These are phyloP conservation scores for Rickenella mellea DNA, from an alignment of 768 basidiomycete species.

Conservation along the genomic window DNA sequence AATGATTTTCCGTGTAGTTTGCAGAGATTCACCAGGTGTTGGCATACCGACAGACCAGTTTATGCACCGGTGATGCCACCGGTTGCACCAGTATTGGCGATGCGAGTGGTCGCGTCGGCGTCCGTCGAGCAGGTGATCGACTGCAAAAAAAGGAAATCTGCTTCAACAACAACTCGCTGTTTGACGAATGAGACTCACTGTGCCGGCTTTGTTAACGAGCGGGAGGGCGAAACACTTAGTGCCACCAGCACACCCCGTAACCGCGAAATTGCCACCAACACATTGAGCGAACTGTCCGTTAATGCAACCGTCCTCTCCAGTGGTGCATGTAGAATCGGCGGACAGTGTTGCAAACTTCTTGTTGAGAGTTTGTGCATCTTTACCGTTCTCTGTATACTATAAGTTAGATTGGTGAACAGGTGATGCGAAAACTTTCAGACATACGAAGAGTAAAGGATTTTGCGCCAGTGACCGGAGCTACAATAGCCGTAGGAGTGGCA, in stretches of 20 bases:
- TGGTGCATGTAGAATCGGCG: slow-evolving; percentile 34
- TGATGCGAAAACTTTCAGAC: not conserved
- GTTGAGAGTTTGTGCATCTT: slow-evolving; percentile 42
- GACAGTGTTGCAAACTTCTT: slow-evolving; percentile 40
- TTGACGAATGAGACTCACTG: too few species aligned
- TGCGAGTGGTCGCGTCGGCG: slow-evolving; percentile 13
- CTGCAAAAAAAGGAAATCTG: slow-evolving; percentile 4
- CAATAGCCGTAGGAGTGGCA: not conserved
- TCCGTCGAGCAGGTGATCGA: slow-evolving; percentile 21
- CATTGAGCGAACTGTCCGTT: slow-evolving; percentile 30
- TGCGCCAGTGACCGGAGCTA: not conserved
- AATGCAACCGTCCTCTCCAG: slow-evolving; percentile 27
- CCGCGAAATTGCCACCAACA: slow-evolving; percentile 21
- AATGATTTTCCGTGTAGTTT: too few species aligned
- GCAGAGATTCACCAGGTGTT: too few species aligned
- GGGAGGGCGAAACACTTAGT: slow-evolving; percentile 30
- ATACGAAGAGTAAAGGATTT: not conserved
- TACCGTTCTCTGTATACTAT: slow-evolving; percentile 27
- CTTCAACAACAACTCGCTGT: too few species aligned
- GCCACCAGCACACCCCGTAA: slow-evolving; percentile 21
- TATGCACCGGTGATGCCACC: slow-evolving; percentile 9
- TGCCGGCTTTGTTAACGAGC: slow-evolving; percentile 29
- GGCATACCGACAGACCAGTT: too few species aligned
- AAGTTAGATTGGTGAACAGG: not conserved
- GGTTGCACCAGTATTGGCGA: slow-evolving; percentile 12